Evolutionary conservation across 1,284 basidiomycete species (phyloP).

Genomic region (Naganishia sp.): DNA sequence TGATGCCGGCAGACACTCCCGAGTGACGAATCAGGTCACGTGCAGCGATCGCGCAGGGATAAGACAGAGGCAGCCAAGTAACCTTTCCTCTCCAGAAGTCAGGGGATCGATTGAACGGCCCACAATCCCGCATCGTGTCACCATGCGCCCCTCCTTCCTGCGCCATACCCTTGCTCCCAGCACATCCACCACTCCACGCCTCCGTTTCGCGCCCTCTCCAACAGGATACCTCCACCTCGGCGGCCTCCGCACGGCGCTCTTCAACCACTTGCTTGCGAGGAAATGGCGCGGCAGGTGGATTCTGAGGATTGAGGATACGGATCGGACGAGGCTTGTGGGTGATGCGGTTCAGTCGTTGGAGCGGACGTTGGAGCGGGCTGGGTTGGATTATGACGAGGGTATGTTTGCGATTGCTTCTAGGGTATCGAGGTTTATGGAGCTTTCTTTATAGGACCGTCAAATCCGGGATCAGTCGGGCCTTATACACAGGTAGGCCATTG

Average conservation of each 20-base stretch:
- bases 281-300: slow-evolving; percentile 82
- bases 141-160: not conserved
- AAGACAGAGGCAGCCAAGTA: not conserved
- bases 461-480: slow-evolving; percentile 69
- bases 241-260: slow-evolving; percentile 91
- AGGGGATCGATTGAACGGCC: too few relatives aligned
- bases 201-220: slow-evolving; percentile 95
- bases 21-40: slow-evolving; percentile 16
- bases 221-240: slow-evolving; percentile 93
- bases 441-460: slow-evolving; percentile 67
- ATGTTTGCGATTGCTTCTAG: slow-evolving; percentile 27
- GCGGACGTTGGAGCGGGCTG: slow-evolving; percentile 83
- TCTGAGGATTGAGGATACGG: slow-evolving; percentile 92
- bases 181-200: slow-evolving; percentile 38
- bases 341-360: slow-evolving; percentile 81
- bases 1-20: not conserved
- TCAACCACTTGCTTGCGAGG: slow-evolving; percentile 84
- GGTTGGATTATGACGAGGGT: slow-evolving; percentile 89
- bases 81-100: not conserved
- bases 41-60: not conserved
- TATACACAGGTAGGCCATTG: slow-evolving; percentile 69
- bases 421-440: not conserved
- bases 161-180: not conserved
- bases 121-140: not conserved
- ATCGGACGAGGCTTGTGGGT: slow-evolving; percentile 76